A percentile compares a stretch with the other conserved stretches of the same genome.
Conservation (phyloP, 2,329 filamentous ascomycete species). For the Apiospora pterosperma region DNA sequence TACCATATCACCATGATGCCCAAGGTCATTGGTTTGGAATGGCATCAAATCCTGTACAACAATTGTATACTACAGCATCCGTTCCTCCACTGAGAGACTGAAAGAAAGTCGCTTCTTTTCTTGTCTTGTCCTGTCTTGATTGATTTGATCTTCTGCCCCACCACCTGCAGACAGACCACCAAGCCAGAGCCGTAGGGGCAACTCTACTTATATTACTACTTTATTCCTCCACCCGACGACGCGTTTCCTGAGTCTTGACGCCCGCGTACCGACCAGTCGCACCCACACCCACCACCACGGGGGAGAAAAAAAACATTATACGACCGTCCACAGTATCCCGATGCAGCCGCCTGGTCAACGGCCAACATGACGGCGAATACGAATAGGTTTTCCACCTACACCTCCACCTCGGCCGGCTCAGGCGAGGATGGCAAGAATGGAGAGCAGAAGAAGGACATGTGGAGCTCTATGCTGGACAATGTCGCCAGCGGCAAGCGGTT, state of each 20-base stretch:
- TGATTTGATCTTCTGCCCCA: background rate
- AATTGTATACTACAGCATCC: background rate
- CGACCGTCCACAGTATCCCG: background rate
- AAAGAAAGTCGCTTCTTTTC: too few species aligned
- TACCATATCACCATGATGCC: background rate
- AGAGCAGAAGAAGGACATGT: slow-evolving; percentile 84
- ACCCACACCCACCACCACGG: background rate
- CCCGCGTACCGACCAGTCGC: background rate
- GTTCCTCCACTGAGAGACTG: too few species aligned
- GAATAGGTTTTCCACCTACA: slow-evolving; percentile 58
- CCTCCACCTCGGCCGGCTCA: slow-evolving; percentile 44
- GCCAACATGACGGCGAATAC: slow-evolving; percentile 47
- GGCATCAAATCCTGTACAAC: background rate
- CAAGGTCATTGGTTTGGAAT: background rate
- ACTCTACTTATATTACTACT: too few species aligned
- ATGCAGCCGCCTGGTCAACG: slow-evolving; percentile 5
- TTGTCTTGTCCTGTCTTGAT: background rate
- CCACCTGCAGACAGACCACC: background rate
- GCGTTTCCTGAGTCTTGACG: background rate
- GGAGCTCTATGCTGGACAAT: slow-evolving; percentile 88
- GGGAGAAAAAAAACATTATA: background rate
- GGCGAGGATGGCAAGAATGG: slow-evolving; percentile 56
- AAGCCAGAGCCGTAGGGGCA: background rate
- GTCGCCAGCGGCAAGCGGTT: slow-evolving; percentile 87
- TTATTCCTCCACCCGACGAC: background rate